Evolutionary conservation across 1,284 basidiomycete genomes (phyloP).

Genomic region (Ceratobasidium sp.): DNA sequence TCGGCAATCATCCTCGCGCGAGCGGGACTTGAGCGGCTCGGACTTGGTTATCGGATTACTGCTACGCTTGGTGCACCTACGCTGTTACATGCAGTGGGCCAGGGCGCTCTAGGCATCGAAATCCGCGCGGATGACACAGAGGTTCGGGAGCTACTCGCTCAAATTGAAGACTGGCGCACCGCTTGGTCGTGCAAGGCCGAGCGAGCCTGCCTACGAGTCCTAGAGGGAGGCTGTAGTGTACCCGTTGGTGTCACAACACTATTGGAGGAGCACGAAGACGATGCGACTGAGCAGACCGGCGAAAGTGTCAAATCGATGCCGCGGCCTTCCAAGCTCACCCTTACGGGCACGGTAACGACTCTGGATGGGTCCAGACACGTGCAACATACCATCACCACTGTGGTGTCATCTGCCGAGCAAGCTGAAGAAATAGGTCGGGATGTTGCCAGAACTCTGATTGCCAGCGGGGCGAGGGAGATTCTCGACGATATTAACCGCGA

Average conservation of each 20-base stretch:
- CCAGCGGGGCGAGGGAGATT: slow-evolving; percentile 78
- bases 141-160: slow-evolving; percentile 71
- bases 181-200: slow-evolving; percentile 85
- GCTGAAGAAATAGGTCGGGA: slow-evolving; percentile 76
- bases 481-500: slow-evolving; percentile 82
- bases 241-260: slow-evolving; percentile 86
- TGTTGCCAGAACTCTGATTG: slow-evolving; percentile 73
- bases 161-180: slow-evolving; percentile 80
- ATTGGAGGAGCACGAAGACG: slow-evolving; percentile 48
- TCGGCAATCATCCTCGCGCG: slow-evolving; percentile 93
- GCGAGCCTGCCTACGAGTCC: slow-evolving; percentile 83
- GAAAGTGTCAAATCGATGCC: slow-evolving; percentile 54
- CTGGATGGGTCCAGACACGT: slow-evolving; percentile 79
- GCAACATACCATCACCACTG: slow-evolving; percentile 63
- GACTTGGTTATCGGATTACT: slow-evolving; percentile 83
- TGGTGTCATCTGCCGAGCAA: slow-evolving; percentile 68
- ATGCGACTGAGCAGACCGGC: slow-evolving; percentile 39
- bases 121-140: slow-evolving; percentile 79
- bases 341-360: slow-evolving; percentile 85
- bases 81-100: slow-evolving; percentile 91
- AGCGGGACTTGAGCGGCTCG: slow-evolving; percentile 90
- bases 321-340: slow-evolving; percentile 60
- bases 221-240: slow-evolving; percentile 98
- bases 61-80: slow-evolving; percentile 79
- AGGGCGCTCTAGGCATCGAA: slow-evolving; percentile 93